Evolutionary conservation across 352 stramenopile genomes (phyloP).

Genomic region (Globisporangium barbulae): DNA sequence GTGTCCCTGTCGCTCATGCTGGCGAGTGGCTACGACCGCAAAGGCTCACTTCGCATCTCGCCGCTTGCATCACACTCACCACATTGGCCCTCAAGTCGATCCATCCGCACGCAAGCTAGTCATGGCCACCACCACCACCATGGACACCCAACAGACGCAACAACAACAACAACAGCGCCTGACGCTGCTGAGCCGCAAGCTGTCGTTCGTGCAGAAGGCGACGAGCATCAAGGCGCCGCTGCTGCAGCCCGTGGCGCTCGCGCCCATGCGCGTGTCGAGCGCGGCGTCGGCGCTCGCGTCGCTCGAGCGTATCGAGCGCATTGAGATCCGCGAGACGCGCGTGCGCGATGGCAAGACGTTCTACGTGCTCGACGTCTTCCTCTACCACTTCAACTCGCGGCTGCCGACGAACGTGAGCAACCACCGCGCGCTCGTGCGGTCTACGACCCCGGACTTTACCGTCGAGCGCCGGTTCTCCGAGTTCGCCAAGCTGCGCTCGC

Average conservation of each 20-base stretch:
- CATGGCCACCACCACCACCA: too few relatives aligned
- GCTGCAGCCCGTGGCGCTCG: constrained; percentile 12
- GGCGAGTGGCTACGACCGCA: too few relatives aligned
- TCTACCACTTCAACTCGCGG: constrained; percentile 46
- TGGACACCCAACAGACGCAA: too few relatives aligned
- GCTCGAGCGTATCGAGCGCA: constrained; percentile 47
- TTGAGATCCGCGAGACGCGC: constrained; percentile 48
- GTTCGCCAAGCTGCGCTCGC: constrained; percentile 44
- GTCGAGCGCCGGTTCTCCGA: constrained; percentile 66
- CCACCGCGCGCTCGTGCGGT: constrained; percentile 25
- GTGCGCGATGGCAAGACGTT: constrained; percentile 39
- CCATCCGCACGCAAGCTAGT: too few relatives aligned
- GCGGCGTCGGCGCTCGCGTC: constrained; percentile 35
- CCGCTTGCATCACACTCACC: too few relatives aligned
- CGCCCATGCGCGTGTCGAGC: constrained; percentile 35
- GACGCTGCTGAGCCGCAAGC: background rate
- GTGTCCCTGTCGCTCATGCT: too few relatives aligned
- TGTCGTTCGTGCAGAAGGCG: background rate
- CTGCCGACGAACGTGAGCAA: constrained; percentile 46
- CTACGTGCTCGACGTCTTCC: constrained; percentile 56
- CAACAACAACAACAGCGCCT: too few relatives aligned
- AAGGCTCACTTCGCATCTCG: too few relatives aligned
- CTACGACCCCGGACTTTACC: constrained; percentile 35
- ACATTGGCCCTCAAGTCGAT: too few relatives aligned
- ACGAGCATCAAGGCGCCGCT: background rate